Percentiles rank a stretch among this genome's conserved stretches.
phyloP scores from a whole-genome alignment of 139 green algal species.

The Ulvella scutata region DNA sequence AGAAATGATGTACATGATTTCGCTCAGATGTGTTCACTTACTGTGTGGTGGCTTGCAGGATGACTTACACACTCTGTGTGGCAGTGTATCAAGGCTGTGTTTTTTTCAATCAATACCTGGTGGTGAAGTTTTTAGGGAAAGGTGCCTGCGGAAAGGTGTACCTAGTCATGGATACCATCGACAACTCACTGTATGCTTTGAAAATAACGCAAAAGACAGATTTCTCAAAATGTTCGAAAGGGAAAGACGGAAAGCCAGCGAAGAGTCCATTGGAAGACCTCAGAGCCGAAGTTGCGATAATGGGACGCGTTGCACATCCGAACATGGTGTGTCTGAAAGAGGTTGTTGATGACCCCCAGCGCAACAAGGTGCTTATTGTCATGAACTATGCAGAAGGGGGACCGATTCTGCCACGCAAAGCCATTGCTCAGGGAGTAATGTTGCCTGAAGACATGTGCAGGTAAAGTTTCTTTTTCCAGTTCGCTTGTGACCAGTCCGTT shows the following conservation, averaged over 20 bases:
- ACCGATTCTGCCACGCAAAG: slow-evolving; percentile 45
- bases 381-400: slow-evolving; percentile 73
- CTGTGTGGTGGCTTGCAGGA: background rate
- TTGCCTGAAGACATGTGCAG: slow-evolving; percentile 44
- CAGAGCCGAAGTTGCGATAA: slow-evolving; percentile 53
- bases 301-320: slow-evolving; percentile 47
- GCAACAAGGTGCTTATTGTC: slow-evolving; percentile 65
- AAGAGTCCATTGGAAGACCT: slow-evolving; percentile 45
- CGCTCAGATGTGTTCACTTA: background rate
- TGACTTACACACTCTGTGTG: background rate
- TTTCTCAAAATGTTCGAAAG: background rate
- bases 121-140: slow-evolving; percentile 64
- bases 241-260: slow-evolving; percentile 5
- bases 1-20: background rate
- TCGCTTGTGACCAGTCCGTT: too few relatives aligned
- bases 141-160: slow-evolving; percentile 64
- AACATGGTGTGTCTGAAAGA: slow-evolving; percentile 59
- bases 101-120: slow-evolving; percentile 71
- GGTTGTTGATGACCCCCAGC: slow-evolving; percentile 54
- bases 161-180: slow-evolving; percentile 57
- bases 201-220: slow-evolving; percentile 22
- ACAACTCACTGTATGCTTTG: slow-evolving; percentile 60
- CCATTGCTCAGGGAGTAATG: slow-evolving; percentile 16
- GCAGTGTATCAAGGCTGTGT: slow-evolving; percentile 32
- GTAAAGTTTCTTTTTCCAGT: background rate